A percentile compares a stretch with the other conserved stretches of the same genome.
phyloP scores from a whole-genome alignment of 2,329 filamentous ascomycete genomes.

The Fusarium tjaetaba region DNA sequence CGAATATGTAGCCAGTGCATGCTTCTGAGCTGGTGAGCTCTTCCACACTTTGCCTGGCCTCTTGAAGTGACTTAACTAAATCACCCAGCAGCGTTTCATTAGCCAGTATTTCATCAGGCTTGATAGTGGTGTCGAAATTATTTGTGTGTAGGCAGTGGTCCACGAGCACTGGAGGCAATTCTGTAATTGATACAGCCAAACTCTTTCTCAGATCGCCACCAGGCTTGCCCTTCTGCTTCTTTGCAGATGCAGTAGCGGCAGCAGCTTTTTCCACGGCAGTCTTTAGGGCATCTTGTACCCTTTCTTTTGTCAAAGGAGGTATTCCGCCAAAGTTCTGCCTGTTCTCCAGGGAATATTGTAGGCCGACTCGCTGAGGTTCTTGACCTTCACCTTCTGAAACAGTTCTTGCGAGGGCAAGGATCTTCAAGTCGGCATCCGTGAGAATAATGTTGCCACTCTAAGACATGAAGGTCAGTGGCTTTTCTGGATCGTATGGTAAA shows the following conservation, averaged over 20 bases:
- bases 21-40: conserved; percentile 72
- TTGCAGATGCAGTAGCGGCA: conserved; percentile 55
- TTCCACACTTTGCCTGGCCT: conserved; percentile 75
- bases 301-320: conserved; percentile 77
- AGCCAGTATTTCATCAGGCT: conserved; percentile 75
- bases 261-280: conserved; percentile 70
- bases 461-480: conserved; percentile 13
- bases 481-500: background rate
- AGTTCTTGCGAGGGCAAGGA: conserved; percentile 81
- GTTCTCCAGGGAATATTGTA: conserved; percentile 81
- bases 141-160: conserved; percentile 82
- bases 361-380: conserved; percentile 80
- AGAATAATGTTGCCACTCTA: conserved; percentile 90
- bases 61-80: conserved; percentile 73
- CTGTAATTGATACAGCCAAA: conserved; percentile 84
- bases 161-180: conserved; percentile 86
- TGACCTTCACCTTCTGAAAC: conserved; percentile 86
- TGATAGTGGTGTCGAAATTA: conserved; percentile 73
- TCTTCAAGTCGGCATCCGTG: conserved; percentile 84
- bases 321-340: conserved; percentile 85
- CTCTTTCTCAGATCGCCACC: conserved; percentile 82
- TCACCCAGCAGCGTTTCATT: conserved; percentile 71
- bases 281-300: conserved; percentile 75
- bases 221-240: conserved; percentile 77
- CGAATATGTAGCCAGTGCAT: conserved; percentile 88